Evolutionary conservation across 495 filamentous ascomycete genomes (phyloP).

Genomic region (Cetradonia linearis): DNA sequence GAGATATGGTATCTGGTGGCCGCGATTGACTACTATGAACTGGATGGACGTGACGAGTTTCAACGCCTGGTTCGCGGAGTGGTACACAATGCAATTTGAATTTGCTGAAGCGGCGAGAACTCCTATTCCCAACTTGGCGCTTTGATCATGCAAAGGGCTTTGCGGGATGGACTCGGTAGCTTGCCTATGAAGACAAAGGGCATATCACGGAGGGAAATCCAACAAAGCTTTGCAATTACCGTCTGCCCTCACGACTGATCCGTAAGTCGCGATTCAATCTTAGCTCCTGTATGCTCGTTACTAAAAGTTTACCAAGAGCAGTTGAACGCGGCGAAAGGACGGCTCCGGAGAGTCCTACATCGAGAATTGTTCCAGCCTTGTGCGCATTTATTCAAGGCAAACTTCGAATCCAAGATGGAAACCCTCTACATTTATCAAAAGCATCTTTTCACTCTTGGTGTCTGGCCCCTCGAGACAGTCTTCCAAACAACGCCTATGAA

Average conservation of each 20-base stretch:
- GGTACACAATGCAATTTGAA: slow-evolving; percentile 4
- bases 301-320: slow-evolving; percentile 19
- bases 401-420: slow-evolving; percentile 12
- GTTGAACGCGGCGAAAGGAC: slow-evolving; percentile 28
- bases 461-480: slow-evolving; percentile 21
- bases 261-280: slow-evolving; percentile 12
- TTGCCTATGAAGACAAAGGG: slow-evolving; percentile 7
- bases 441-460: background rate
- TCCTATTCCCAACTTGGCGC: slow-evolving; percentile 15
- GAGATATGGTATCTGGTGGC: slow-evolving; percentile 15
- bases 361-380: slow-evolving; percentile 16
- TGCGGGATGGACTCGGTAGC: background rate
- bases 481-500: slow-evolving; percentile 4
- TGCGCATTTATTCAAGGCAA: slow-evolving; percentile 1
- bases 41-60: slow-evolving; percentile 6
- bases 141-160: slow-evolving; percentile 19
- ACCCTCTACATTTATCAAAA: slow-evolving; percentile 16
- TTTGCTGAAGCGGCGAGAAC: background rate
- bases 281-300: background rate
- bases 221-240: slow-evolving; percentile 8
- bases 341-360: slow-evolving; percentile 24
- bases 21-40: slow-evolving; percentile 4
- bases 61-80: slow-evolving; percentile 15
- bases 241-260: slow-evolving; percentile 15
- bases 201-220: slow-evolving; percentile 13